Percentiles rank a stretch among this genome's conserved stretches.
Evolutionary conservation across 1,284 basidiomycete genomes (phyloP).

Genomic region (Moniliella sp.): DNA sequence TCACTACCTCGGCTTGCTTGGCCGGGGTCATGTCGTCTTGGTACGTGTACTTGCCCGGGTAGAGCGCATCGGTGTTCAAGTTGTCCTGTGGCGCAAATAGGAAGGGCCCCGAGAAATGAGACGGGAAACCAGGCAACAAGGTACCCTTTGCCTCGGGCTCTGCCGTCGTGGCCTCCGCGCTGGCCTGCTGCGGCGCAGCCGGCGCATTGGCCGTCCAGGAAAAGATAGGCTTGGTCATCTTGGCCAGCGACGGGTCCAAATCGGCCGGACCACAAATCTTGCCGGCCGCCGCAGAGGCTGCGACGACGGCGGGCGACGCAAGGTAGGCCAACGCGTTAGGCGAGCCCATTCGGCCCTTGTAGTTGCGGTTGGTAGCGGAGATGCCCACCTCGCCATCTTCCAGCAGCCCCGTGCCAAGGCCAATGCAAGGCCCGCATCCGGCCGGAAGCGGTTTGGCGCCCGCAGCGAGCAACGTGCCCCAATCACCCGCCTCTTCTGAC

Average conservation of each 20-base stretch:
- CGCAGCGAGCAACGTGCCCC: slow-evolving; percentile 61
- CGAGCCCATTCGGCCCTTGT: slow-evolving; percentile 93
- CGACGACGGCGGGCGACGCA: slow-evolving; percentile 84
- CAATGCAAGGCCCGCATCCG: slow-evolving; percentile 93
- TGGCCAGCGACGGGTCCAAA: slow-evolving; percentile 41
- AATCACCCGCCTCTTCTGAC: slow-evolving; percentile 62
- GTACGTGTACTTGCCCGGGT: slow-evolving; percentile 98
- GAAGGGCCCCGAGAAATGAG: not conserved
- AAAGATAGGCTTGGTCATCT: too few species aligned
- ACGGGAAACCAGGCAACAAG: not conserved
- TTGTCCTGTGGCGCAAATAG: slow-evolving; percentile 83
- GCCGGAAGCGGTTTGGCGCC: slow-evolving; percentile 81
- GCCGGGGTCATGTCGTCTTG: slow-evolving; percentile 93
- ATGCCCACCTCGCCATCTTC: slow-evolving; percentile 88
- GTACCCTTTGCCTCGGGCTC: not conserved
- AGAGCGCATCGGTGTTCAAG: slow-evolving; percentile 91
- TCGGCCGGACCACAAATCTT: slow-evolving; percentile 61
- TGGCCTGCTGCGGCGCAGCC: too few species aligned
- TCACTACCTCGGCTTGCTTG: slow-evolving; percentile 79
- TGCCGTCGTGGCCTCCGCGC: too few species aligned
- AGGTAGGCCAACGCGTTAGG: slow-evolving; percentile 87
- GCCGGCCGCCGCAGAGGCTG: slow-evolving; percentile 76
- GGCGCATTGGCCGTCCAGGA: too few species aligned
- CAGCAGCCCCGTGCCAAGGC: slow-evolving; percentile 70
- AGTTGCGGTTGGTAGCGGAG: slow-evolving; percentile 92